Percentiles rank a stretch among this genome's conserved stretches.
These are phyloP conservation scores for Zhuliangozyma parablackwelliae DNA, from an alignment of 1,139 yeast species.

Conservation along the genomic window DNA sequence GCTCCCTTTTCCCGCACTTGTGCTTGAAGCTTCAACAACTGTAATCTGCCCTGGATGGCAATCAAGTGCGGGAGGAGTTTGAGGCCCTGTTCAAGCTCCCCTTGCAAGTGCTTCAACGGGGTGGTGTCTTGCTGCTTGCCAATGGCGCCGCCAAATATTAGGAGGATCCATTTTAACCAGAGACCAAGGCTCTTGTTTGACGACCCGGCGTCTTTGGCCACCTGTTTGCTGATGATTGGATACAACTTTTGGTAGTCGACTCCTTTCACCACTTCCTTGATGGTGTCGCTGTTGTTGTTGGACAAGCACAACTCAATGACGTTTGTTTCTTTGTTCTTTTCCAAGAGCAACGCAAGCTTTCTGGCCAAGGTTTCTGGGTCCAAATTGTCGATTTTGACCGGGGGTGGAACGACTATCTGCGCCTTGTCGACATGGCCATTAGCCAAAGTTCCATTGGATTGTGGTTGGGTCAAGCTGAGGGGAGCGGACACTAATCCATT, in stretches of 20 bases:
- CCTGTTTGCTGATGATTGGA: conserved; percentile 26
- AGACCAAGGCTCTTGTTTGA: conserved; percentile 27
- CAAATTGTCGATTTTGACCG: no score
- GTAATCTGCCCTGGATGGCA: conserved; percentile 43
- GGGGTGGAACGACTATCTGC: no score
- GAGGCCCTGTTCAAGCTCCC: conserved; percentile 26
- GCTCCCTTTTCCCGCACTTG: conserved; percentile 27
- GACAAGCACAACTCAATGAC: conserved; percentile 29
- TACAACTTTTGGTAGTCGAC: conserved; percentile 21
- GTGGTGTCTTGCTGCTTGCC: conserved; percentile 28
- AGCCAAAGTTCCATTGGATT: conserved; percentile 12
- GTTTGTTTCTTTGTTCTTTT: neutral
- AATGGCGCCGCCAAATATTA: conserved; percentile 41
- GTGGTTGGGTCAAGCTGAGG: neutral
- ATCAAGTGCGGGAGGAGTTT: conserved; percentile 35
- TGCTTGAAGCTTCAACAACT: conserved; percentile 37
- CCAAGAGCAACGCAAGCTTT: no score
- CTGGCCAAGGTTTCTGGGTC: no score
- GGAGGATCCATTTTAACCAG: conserved; percentile 51
- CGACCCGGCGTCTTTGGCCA: conserved; percentile 29
- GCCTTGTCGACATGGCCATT: neutral
- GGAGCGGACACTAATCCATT: no score
- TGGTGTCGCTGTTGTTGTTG: conserved; percentile 27
- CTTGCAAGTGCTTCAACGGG: conserved; percentile 28
- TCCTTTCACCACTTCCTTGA: conserved; percentile 28